Percentiles rank a stretch among this genome's conserved stretches.
Evolutionary conservation across 148 eudicot species (phyloP).

Genomic region (Chenopodium quinoa): DNA sequence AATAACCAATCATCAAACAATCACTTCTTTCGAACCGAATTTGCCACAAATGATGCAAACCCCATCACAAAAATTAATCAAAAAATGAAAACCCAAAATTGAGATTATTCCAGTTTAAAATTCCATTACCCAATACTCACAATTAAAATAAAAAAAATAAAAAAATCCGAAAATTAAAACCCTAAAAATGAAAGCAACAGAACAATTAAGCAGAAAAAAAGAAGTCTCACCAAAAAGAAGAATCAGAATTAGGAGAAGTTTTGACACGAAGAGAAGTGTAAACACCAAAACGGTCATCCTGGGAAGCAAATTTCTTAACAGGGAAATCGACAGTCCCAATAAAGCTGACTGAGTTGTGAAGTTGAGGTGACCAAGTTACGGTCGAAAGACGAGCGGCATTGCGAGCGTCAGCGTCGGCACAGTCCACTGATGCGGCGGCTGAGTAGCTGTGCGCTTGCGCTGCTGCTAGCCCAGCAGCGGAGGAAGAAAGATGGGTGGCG

Average conservation of each 20-base stretch:
- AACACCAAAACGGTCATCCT: conserved; percentile 23
- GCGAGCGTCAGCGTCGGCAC: neutral
- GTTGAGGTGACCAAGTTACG: conserved; percentile 9
- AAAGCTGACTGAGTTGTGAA: conserved; percentile 41
- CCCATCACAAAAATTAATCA: too few species aligned
- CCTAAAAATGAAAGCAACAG: neutral
- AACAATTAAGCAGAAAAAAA: neutral
- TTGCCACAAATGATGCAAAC: neutral
- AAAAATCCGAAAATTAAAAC: too few species aligned
- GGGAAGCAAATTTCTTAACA: neutral
- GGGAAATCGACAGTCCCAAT: conserved; percentile 41
- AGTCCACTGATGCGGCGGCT: neutral
- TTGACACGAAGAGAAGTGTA: conserved; percentile 31
- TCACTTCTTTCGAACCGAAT: too few species aligned
- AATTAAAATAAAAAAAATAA: too few species aligned
- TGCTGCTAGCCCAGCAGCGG: neutral
- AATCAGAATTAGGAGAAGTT: conserved; percentile 15
- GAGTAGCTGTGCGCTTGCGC: neutral
- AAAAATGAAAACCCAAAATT: too few species aligned
- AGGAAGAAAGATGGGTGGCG: neutral
- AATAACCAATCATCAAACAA: neutral
- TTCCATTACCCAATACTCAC: neutral
- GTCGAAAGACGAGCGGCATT: conserved; percentile 33
- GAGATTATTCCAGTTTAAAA: neutral
- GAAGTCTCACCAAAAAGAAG: conserved; percentile 19